These are phyloP conservation scores for Phaeosphaeria sp. DNA, from an alignment of 2,329 filamentous ascomycete genomes.

Conservation along the genomic window DNA sequence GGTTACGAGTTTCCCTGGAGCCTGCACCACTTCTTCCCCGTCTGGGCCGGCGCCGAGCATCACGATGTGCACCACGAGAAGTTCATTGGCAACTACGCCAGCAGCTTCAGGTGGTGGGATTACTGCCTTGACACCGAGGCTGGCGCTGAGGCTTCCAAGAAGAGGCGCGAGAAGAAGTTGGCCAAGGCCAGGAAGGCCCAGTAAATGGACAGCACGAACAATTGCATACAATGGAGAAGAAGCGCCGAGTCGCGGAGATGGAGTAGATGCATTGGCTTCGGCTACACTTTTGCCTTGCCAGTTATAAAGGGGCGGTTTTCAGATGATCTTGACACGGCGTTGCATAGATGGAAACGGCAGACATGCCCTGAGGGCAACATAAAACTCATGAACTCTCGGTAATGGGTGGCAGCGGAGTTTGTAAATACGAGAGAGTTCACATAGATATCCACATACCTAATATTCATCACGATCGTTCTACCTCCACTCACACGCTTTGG, in stretches of 20 bases:
- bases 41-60: slow-evolving; percentile 97
- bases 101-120: slow-evolving; percentile 99
- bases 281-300: slow-evolving; percentile 10
- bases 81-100: slow-evolving; percentile 97
- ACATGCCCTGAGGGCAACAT: slow-evolving; percentile 19
- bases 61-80: slow-evolving; percentile 98
- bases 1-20: slow-evolving; percentile 99
- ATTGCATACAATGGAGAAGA: neutral
- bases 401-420: slow-evolving; percentile 34
- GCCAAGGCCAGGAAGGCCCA: slow-evolving; percentile 62
- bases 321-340: slow-evolving; percentile 23
- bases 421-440: slow-evolving; percentile 24
- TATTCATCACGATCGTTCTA: slow-evolving; percentile 34
- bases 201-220: slow-evolving; percentile 22
- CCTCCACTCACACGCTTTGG: too few species aligned
- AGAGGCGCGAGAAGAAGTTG: slow-evolving; percentile 79
- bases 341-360: slow-evolving; percentile 26
- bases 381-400: slow-evolving; percentile 23
- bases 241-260: neutral
- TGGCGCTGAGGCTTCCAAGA: slow-evolving; percentile 83
- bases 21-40: slow-evolving; percentile 91
- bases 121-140: slow-evolving; percentile 92
- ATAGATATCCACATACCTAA: slow-evolving; percentile 35
- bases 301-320: slow-evolving; percentile 7
- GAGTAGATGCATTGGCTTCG: slow-evolving; percentile 17